These are phyloP conservation scores for Inonotus obliquus DNA, from an alignment of 1,284 basidiomycete genomes.

Conservation along the genomic window DNA sequence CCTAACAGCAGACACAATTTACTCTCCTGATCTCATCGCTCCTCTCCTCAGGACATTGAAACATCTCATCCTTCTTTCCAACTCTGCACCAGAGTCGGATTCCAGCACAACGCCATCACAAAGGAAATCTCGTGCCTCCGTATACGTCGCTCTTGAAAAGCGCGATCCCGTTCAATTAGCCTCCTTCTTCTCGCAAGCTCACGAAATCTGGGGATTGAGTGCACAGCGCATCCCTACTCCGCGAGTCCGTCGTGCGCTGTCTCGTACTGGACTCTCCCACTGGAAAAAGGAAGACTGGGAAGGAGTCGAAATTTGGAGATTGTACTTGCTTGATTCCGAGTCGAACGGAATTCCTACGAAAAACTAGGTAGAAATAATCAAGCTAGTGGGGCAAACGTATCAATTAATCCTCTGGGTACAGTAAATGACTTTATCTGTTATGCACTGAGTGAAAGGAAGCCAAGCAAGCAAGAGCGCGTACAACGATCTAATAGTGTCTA, in stretches of 20 bases:
- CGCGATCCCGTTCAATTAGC: slow-evolving; percentile 70
- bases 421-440: background rate
- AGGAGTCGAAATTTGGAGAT: slow-evolving; percentile 70
- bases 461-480: background rate
- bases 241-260: slow-evolving; percentile 60
- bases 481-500: background rate
- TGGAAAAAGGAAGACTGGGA: slow-evolving; percentile 74
- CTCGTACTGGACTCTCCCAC: slow-evolving; percentile 42
- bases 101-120: background rate
- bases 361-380: background rate
- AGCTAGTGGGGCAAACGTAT: slow-evolving; percentile 22
- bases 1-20: slow-evolving; percentile 83
- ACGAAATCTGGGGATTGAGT: slow-evolving; percentile 46
- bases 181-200: slow-evolving; percentile 43
- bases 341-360: background rate
- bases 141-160: slow-evolving; percentile 74
- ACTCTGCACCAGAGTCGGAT: background rate
- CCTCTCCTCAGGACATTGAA: slow-evolving; percentile 72
- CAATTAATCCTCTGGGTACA: slow-evolving; percentile 19
- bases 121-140: slow-evolving; percentile 30
- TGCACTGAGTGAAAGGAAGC: background rate
- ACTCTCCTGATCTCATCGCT: slow-evolving; percentile 55
- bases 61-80: slow-evolving; percentile 37
- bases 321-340: slow-evolving; percentile 30
- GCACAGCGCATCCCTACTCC: slow-evolving; percentile 55